Percentiles rank a stretch among this genome's conserved stretches.
phyloP scores from a whole-genome alignment of 1,284 basidiomycete genomes.

The Veloporphyrellus conicus region DNA sequence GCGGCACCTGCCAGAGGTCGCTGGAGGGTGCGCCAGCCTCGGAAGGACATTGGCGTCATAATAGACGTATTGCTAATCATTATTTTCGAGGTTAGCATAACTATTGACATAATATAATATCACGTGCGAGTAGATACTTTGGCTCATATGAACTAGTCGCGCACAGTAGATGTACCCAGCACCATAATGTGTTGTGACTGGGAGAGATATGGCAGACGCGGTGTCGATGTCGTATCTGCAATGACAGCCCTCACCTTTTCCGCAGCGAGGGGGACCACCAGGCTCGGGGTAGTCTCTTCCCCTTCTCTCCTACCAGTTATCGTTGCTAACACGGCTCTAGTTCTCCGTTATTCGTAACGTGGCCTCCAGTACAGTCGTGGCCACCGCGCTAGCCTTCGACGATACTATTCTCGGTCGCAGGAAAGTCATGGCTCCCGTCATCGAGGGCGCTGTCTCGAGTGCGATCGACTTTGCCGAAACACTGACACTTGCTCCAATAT shows the following conservation, averaged over 20 bases:
- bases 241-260: slow-evolving; percentile 60
- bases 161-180: background rate
- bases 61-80: too few species aligned
- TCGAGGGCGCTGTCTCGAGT: slow-evolving; percentile 55
- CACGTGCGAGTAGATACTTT: slow-evolving; percentile 23
- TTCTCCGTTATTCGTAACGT: slow-evolving; percentile 66
- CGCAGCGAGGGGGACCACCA: slow-evolving; percentile 63
- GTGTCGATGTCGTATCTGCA: slow-evolving; percentile 61
- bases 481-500: slow-evolving; percentile 66
- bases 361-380: slow-evolving; percentile 51
- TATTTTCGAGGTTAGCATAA: slow-evolving; percentile 7
- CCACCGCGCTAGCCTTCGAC: slow-evolving; percentile 58
- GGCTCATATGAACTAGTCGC: slow-evolving; percentile 21
- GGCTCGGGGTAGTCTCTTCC: slow-evolving; percentile 53
- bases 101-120: slow-evolving; percentile 10
- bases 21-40: slow-evolving; percentile 16
- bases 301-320: background rate
- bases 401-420: slow-evolving; percentile 59
- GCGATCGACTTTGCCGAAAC: slow-evolving; percentile 66
- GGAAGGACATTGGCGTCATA: slow-evolving; percentile 21
- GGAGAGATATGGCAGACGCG: slow-evolving; percentile 58
- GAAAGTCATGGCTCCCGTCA: slow-evolving; percentile 51
- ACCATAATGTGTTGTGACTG: slow-evolving; percentile 40
- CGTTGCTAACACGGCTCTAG: slow-evolving; percentile 33
- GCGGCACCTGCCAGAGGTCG: background rate